Evolutionary conservation across 1,284 basidiomycete species (phyloP).

Genomic region (Trichosporon faecale): DNA sequence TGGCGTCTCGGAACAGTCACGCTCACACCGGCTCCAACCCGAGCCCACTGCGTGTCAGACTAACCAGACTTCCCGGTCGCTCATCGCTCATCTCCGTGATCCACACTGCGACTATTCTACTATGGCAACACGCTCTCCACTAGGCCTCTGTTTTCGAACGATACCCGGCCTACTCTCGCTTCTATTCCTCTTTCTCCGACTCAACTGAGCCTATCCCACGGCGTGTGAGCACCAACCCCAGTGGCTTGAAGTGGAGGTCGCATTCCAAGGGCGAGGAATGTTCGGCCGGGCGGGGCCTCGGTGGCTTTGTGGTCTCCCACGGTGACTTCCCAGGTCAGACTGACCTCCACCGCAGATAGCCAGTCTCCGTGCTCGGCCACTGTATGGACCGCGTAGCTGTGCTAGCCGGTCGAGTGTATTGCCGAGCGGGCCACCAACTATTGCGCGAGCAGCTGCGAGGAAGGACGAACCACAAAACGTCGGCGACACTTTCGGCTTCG

Average conservation of each 20-base stretch:
- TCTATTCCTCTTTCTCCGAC: no score
- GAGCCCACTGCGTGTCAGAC: not conserved
- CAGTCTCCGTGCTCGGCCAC: not conserved
- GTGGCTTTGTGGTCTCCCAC: not conserved
- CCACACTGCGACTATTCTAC: no score
- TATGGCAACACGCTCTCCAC: no score
- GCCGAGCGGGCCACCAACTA: not conserved
- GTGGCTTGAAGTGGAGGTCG: not conserved
- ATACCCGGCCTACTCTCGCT: no score
- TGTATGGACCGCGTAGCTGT: not conserved
- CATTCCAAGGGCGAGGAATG: not conserved
- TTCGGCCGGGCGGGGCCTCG: conserved; percentile 2
- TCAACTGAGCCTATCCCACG: no score
- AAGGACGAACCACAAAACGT: not conserved
- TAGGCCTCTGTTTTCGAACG: no score
- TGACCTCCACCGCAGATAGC: not conserved
- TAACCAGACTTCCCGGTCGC: not conserved
- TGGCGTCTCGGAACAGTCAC: not conserved
- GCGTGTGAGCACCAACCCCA: no score
- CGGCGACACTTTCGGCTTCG: not conserved
- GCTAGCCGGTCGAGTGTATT: not conserved
- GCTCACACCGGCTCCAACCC: not conserved
- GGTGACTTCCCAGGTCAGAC: not conserved
- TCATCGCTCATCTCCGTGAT: no score
- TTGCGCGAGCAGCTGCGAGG: not conserved